These are phyloP conservation scores for Erigeron canadensis DNA, from an alignment of 129 eudicot genomes.

Conservation along the genomic window DNA sequence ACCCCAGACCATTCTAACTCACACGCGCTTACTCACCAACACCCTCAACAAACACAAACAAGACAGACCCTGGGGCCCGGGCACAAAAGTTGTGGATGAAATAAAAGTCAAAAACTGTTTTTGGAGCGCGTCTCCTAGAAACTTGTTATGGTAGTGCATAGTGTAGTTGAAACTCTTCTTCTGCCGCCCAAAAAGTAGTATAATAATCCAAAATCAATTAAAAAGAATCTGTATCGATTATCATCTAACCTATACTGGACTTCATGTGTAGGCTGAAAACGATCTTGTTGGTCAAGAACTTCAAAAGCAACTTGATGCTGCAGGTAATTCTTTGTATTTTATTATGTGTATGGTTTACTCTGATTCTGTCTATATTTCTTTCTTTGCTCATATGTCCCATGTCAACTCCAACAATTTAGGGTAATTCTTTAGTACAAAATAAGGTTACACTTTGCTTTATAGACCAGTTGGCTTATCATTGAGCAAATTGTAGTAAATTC, in stretches of 20 bases:
- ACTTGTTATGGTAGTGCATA: neutral
- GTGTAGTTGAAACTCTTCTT: neutral
- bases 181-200: neutral
- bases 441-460: neutral
- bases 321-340: conserved; percentile 50
- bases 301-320: conserved; percentile 94
- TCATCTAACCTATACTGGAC: conserved; percentile 13
- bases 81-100: neutral
- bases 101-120: neutral
- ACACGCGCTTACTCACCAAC: neutral
- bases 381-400: neutral
- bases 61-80: too few species aligned
- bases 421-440: conserved; percentile 1
- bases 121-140: neutral
- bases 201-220: neutral
- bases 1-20: neutral
- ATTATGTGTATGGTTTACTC: neutral
- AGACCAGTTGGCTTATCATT: conserved; percentile 1
- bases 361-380: neutral
- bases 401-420: neutral
- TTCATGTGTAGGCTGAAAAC: conserved; percentile 71
- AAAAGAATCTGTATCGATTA: neutral
- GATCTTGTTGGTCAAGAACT: conserved; percentile 87
- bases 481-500: conserved; percentile 5
- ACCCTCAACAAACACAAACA: neutral